phyloP scores from a whole-genome alignment of 192 early-diverging fungal species.

The Umbelopsis vinacea region DNA sequence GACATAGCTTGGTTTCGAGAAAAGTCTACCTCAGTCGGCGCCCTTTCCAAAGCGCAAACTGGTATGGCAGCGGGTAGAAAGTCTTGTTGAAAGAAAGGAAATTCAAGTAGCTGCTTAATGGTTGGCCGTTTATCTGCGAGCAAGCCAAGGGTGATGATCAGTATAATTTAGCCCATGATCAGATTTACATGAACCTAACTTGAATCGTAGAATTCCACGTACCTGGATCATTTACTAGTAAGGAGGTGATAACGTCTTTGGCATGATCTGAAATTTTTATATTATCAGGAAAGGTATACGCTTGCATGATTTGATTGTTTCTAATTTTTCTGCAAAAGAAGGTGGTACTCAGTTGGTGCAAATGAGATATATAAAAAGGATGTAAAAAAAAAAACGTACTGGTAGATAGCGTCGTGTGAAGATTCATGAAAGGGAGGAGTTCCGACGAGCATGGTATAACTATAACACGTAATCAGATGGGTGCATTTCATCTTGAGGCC shows the following conservation, averaged over 20 bases:
- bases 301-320: conserved; percentile 46
- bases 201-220: background rate
- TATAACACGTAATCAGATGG: conserved; percentile 22
- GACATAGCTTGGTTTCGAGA: conserved; percentile 28
- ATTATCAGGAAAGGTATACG: conserved; percentile 73
- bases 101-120: conserved; percentile 35
- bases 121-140: conserved; percentile 39
- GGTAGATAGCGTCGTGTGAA: conserved; percentile 78
- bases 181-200: background rate
- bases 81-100: conserved; percentile 40
- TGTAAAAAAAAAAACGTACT: conserved; percentile 46
- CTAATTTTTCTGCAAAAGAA: conserved; percentile 61
- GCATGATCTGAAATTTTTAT: conserved; percentile 63
- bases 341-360: background rate
- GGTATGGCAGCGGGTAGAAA: conserved; percentile 26
- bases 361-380: too few relatives aligned
- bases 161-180: background rate
- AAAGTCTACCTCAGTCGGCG: conserved; percentile 15
- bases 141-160: too few relatives aligned
- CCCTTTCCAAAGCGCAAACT: conserved; percentile 7
- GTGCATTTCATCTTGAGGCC: background rate
- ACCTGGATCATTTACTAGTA: conserved; percentile 73
- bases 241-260: conserved; percentile 64
- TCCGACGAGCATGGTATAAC: conserved; percentile 88
- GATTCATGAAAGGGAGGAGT: conserved; percentile 88